These are phyloP conservation scores for Hibiscus mutabilis DNA, from an alignment of 345 rosid species.

Conservation along the genomic window DNA sequence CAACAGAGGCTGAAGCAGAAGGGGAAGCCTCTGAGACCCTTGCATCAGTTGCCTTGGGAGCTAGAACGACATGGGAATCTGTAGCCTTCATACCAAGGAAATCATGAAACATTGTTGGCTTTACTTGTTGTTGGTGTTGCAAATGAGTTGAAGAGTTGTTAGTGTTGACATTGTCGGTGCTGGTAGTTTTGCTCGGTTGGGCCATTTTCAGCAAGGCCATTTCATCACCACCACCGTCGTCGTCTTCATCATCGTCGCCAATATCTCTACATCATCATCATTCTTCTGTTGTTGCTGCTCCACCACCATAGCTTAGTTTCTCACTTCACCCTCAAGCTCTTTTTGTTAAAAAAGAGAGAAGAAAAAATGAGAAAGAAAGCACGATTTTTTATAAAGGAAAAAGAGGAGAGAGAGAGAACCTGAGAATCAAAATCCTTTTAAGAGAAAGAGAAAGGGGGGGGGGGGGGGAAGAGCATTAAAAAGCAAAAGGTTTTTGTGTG, in stretches of 20 bases:
- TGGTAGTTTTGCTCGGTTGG: conserved; percentile 26
- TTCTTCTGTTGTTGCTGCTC: conserved; percentile 16
- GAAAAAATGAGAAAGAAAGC: conserved; percentile 13
- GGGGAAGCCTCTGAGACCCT: conserved; percentile 32
- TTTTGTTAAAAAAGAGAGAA: conserved; percentile 7
- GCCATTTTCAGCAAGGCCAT: conserved; percentile 47
- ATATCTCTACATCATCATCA: conserved; percentile 21
- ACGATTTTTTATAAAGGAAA: conserved; percentile 19
- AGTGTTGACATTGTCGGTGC: conserved; percentile 25
- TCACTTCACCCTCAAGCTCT: not conserved
- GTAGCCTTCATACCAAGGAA: conserved; percentile 61
- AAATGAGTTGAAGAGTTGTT: conserved; percentile 13
- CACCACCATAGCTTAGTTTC: conserved; percentile 10
- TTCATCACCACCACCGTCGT: conserved; percentile 25
- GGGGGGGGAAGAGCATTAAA: conserved; percentile 32
- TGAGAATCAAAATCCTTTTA: conserved; percentile 8
- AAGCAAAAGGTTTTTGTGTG: conserved; percentile 39
- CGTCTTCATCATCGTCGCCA: conserved; percentile 1
- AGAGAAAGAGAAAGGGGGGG: not conserved
- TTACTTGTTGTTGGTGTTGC: conserved; percentile 29
- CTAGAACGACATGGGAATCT: conserved; percentile 31
- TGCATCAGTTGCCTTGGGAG: conserved; percentile 27
- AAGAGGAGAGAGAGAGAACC: not conserved
- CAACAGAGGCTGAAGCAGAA: conserved; percentile 27
- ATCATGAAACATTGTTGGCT: conserved; percentile 78